A percentile compares a stretch with the other conserved stretches of the same genome.
phyloP scores from a whole-genome alignment of 768 basidiomycete species.

The Inosperma sp. region DNA sequence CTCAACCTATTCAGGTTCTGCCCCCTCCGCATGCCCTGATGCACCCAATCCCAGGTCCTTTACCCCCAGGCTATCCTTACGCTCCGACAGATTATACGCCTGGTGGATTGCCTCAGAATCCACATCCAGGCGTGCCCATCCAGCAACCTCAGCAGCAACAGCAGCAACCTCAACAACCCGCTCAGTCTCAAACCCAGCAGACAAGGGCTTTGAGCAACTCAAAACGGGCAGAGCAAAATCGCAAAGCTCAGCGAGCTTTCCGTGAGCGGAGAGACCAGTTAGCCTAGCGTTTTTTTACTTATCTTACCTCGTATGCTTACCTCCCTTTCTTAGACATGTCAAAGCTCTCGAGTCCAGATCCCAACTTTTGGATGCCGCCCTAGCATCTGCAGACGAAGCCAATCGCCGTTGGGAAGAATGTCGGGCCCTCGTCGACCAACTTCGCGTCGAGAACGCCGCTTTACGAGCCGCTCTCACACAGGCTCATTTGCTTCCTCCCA shows the following conservation, averaged over 20 bases:
- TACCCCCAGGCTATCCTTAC: conserved; percentile 50
- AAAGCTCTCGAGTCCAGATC: conserved; percentile 85
- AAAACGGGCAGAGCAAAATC: conserved; percentile 91
- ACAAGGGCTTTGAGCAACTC: conserved; percentile 67
- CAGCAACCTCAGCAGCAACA: conserved; percentile 28
- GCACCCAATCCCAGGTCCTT: conserved; percentile 40
- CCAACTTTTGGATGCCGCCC: conserved; percentile 77
- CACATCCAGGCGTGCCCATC: conserved; percentile 23
- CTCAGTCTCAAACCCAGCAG: conserved; percentile 18
- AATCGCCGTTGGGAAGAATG: conserved; percentile 90
- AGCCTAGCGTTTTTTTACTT: conserved; percentile 30
- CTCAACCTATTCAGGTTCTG: conserved; percentile 43
- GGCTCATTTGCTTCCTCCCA: conserved; percentile 37
- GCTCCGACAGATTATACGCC: conserved; percentile 50
- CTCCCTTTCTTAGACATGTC: conserved; percentile 59
- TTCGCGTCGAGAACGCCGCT: conserved; percentile 78
- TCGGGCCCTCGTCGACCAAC: conserved; percentile 81
- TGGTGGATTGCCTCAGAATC: conserved; percentile 40
- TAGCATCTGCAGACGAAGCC: conserved; percentile 83
- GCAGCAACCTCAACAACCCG: conserved; percentile 25
- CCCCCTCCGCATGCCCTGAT: conserved; percentile 54
- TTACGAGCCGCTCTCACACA: conserved; percentile 65
- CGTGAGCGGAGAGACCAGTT: conserved; percentile 86
- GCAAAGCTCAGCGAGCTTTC: conserved; percentile 91
- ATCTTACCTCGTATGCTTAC: background rate